phyloP scores from a whole-genome alignment of 2,329 filamentous ascomycete species.

The Diplodia mutila region DNA sequence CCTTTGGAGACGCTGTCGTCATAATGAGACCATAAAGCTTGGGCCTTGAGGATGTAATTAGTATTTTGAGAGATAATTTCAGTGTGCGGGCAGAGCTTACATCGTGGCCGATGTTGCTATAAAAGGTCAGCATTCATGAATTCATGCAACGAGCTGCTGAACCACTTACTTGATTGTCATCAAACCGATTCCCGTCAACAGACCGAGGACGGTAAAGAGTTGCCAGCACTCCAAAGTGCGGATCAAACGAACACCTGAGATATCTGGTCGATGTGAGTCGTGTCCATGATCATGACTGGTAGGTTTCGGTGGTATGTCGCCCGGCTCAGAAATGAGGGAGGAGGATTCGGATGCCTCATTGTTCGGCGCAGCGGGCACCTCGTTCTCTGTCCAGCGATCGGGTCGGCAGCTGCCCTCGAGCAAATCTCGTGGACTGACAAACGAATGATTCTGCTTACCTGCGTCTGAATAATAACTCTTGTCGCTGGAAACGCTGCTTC shows the following conservation, averaged over 20 bases:
- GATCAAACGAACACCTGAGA: slow-evolving; percentile 79
- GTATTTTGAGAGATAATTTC: background rate
- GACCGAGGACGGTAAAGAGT: slow-evolving; percentile 81
- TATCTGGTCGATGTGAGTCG: slow-evolving; percentile 83
- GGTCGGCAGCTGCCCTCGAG: slow-evolving; percentile 24
- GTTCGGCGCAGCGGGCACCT: slow-evolving; percentile 15
- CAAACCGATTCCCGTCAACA: slow-evolving; percentile 89
- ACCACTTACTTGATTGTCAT: slow-evolving; percentile 95
- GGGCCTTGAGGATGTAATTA: slow-evolving; percentile 48
- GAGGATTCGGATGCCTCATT: slow-evolving; percentile 71
- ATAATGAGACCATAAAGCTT: slow-evolving; percentile 85
- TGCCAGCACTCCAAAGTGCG: slow-evolving; percentile 84
- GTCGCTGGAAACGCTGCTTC: slow-evolving; percentile 48
- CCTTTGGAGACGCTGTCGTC: slow-evolving; percentile 72
- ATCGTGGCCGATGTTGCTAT: slow-evolving; percentile 81
- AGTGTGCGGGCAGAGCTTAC: background rate
- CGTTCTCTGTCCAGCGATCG: slow-evolving; percentile 17
- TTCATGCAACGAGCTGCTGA: background rate
- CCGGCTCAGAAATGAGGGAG: slow-evolving; percentile 74
- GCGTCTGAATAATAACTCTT: slow-evolving; percentile 56
- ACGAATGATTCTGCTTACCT: slow-evolving; percentile 60
- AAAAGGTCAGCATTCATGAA: background rate
- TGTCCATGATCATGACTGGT: slow-evolving; percentile 64
- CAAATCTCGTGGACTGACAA: slow-evolving; percentile 16
- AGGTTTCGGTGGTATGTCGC: slow-evolving; percentile 53